Percentiles rank a stretch among this genome's conserved stretches.
phyloP scores from a whole-genome alignment of 1,284 basidiomycete species.

The Hortiboletus rubellus region DNA sequence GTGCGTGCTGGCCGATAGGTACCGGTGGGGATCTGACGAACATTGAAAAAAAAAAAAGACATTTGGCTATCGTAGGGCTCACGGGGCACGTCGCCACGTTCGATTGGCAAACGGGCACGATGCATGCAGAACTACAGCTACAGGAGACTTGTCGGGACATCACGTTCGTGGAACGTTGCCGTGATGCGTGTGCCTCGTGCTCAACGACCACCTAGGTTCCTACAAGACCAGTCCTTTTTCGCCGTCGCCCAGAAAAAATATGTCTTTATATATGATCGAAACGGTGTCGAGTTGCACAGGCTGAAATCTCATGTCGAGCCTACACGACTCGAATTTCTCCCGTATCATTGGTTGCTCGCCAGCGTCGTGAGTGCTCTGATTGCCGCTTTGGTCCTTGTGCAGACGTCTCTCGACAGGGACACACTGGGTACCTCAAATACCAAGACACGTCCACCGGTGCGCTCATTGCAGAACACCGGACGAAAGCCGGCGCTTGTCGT shows the following conservation, averaged over 20 bases:
- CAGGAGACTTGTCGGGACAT: constrained; percentile 90
- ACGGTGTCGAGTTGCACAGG: constrained; percentile 91
- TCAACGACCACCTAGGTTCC: constrained; percentile 55
- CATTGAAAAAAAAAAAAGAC: constrained; percentile 49
- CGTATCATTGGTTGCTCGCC: constrained; percentile 94
- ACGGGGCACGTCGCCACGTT: constrained; percentile 93
- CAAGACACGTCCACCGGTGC: constrained; percentile 96
- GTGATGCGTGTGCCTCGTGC: background rate
- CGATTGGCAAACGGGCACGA: constrained; percentile 88
- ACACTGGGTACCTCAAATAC: constrained; percentile 91
- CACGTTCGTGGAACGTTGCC: constrained; percentile 53
- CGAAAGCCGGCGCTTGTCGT: constrained; percentile 82
- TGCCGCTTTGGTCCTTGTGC: background rate
- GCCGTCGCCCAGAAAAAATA: constrained; percentile 98
- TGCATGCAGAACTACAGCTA: constrained; percentile 89
- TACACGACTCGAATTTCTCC: constrained; percentile 88
- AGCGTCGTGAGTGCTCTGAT: constrained; percentile 61
- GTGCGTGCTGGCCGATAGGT: constrained; percentile 37
- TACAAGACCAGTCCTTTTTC: constrained; percentile 91
- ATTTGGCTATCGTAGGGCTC: constrained; percentile 81
- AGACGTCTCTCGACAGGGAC: constrained; percentile 54
- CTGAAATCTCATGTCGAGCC: constrained; percentile 88
- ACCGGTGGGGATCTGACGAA: background rate
- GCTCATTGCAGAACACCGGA: constrained; percentile 87
- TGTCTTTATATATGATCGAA: constrained; percentile 93